Evolutionary conservation across 441 rosid species (phyloP).

Genomic region (Hypseocharis bilobata): DNA sequence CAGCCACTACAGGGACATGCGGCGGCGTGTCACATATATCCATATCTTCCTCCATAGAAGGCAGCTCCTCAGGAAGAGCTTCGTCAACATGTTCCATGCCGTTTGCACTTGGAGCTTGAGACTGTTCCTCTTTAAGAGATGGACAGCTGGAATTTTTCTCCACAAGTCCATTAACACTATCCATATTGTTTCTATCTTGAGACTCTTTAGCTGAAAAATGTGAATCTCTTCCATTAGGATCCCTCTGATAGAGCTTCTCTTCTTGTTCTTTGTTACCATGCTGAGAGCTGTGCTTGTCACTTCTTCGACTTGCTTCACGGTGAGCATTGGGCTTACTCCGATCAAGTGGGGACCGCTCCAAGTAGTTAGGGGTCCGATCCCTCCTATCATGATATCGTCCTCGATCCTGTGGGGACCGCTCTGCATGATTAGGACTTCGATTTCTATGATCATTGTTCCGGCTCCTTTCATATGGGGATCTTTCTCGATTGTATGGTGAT

Average conservation of each 20-base stretch:
- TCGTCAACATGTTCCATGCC: slow-evolving; percentile 39
- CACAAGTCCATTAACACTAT: slow-evolving; percentile 28
- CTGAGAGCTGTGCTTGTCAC: slow-evolving; percentile 53
- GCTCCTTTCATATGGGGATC: slow-evolving; percentile 67
- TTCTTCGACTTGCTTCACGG: slow-evolving; percentile 48
- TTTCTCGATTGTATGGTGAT: slow-evolving; percentile 37
- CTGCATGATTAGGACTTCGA: slow-evolving; percentile 67
- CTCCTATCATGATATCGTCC: slow-evolving; percentile 53
- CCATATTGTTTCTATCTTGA: slow-evolving; percentile 38
- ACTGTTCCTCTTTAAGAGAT: slow-evolving; percentile 43
- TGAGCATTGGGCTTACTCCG: slow-evolving; percentile 40
- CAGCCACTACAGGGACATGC: slow-evolving; percentile 53
- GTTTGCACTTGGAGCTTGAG: slow-evolving; percentile 35
- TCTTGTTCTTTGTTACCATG: slow-evolving; percentile 41
- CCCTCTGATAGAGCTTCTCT: slow-evolving; percentile 47
- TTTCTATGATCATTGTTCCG: slow-evolving; percentile 59
- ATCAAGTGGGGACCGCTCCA: slow-evolving; percentile 57
- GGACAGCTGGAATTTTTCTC: slow-evolving; percentile 43
- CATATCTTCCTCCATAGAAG: slow-evolving; percentile 99
- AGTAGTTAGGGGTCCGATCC: slow-evolving; percentile 51
- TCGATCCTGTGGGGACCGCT: slow-evolving; percentile 61
- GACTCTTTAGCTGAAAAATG: slow-evolving; percentile 42
- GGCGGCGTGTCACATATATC: slow-evolving; percentile 98
- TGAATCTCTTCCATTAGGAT: slow-evolving; percentile 38
- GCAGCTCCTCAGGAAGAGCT: slow-evolving; percentile 58